Percentiles rank a stretch among this genome's conserved stretches.
These are phyloP conservation scores for Cladophialophora immunda DNA, from an alignment of 2,329 filamentous ascomycete genomes.

Conservation along the genomic window DNA sequence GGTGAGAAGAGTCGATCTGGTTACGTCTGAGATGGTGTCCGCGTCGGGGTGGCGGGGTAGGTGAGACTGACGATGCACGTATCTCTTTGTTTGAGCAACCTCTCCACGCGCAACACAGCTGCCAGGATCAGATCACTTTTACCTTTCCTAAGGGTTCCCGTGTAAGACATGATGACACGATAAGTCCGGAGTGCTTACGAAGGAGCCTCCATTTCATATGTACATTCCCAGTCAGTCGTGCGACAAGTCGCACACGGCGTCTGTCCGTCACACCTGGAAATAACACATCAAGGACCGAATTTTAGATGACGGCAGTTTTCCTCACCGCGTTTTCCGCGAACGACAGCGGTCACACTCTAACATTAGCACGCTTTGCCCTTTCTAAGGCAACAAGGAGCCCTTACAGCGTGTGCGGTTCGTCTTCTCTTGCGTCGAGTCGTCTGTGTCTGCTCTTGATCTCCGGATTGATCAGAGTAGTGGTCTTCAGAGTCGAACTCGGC, in stretches of 20 bases:
- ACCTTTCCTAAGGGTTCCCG: constrained; percentile 49
- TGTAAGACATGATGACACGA: constrained; percentile 52
- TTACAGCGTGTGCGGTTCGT: constrained; percentile 42
- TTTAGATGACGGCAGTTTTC: background rate
- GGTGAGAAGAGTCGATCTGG: constrained; percentile 1
- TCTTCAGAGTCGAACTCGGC: constrained; percentile 3
- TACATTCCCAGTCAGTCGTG: constrained; percentile 41
- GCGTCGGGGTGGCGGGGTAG: background rate
- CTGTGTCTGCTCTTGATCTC: background rate
- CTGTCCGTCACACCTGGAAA: constrained; percentile 57
- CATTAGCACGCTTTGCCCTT: constrained; percentile 20
- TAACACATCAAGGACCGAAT: constrained; percentile 18
- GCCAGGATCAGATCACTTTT: constrained; percentile 64
- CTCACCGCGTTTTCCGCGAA: constrained; percentile 58
- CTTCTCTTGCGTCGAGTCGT: constrained; percentile 41
- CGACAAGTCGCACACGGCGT: constrained; percentile 51
- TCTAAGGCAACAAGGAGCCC: constrained; percentile 20
- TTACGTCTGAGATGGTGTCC: background rate
- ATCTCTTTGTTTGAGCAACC: constrained; percentile 57
- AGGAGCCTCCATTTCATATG: constrained; percentile 44
- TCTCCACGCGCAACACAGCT: constrained; percentile 59
- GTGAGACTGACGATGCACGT: constrained; percentile 49
- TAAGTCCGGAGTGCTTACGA: constrained; percentile 38
- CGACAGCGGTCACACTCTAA: constrained; percentile 59
- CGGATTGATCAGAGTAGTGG: constrained; percentile 4